Evolutionary conservation across 352 stramenopile genomes (phyloP), one percentile per base, ranked within the genome.

Genomic region (Phytopythium vexans): DNA sequence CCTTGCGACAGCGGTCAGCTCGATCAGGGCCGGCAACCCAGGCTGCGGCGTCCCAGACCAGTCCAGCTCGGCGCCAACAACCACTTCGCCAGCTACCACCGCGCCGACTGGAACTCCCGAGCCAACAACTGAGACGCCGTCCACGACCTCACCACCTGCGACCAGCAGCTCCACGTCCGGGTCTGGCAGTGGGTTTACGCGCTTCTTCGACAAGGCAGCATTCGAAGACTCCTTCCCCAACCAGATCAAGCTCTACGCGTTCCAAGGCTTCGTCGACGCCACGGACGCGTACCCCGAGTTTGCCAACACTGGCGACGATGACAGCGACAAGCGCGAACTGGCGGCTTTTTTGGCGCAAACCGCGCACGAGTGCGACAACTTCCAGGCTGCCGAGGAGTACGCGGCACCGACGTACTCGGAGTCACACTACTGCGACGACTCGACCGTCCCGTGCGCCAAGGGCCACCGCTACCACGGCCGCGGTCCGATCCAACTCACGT

Each of bases 391-490:
- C 0, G 58, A 83, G 41, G 73, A 83, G 44, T 75, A 80, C 40
- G 68, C 65, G 1, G 41, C 48, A 16, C 47, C 70, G 16, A 70
- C 59, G 12, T 79, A 74, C 60, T 63, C 52, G 2, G 64, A 70
- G 41, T 64, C 52, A 41, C 64, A 77, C 52, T 80, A 80, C 58
- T 83, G 72, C 38, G 67, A 83, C 52, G 61, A 62, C 42, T 68
- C 52, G 6, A 63, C 55, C 41, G 38, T 44, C 8, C 40, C 66
- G 11, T 82, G 72, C 35, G 58, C 55, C 15, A 33, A 60, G 6
- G 72, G 66, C 9, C 60, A 60, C n/a, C 68, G 69, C 15, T 79
- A 82, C 54, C 66, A 82, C 34, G 72, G 69, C n/a, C 72, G 72
- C 15, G 72, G 72, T 10, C 61, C 72, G 11, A 80, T 82, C 49